Conservation (phyloP, 192 early-diverging fungal genomes). For the Umbelopsis vinacea region DNA sequence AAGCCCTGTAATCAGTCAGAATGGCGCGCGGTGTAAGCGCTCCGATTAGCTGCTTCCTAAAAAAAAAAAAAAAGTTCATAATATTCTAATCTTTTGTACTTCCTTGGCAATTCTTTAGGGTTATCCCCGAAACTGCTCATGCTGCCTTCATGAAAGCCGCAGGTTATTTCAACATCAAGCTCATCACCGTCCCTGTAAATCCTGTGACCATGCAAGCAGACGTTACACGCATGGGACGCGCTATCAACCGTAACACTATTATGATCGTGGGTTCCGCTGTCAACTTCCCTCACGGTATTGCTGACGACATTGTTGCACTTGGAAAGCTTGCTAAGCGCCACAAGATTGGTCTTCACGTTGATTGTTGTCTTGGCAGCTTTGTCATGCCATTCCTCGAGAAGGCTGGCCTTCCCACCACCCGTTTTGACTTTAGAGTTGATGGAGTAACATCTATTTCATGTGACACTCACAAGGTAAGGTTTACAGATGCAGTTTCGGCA, state of each 20-base stretch:
- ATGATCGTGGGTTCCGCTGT: slow-evolving; percentile 91
- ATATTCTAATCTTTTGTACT: slow-evolving; percentile 1
- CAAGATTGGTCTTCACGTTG: slow-evolving; percentile 90
- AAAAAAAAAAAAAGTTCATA: too few relatives aligned
- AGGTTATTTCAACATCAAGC: slow-evolving; percentile 87
- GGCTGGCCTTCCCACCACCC: slow-evolving; percentile 84
- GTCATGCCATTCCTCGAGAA: slow-evolving; percentile 93
- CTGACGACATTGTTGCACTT: slow-evolving; percentile 87
- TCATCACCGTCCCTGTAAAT: slow-evolving; percentile 86
- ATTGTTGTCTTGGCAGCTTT: slow-evolving; percentile 96
- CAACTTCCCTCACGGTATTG: slow-evolving; percentile 92
- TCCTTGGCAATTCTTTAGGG: slow-evolving; percentile 44
- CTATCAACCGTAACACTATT: slow-evolving; percentile 91
- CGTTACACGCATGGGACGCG: slow-evolving; percentile 71
- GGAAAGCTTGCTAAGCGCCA: slow-evolving; percentile 77
- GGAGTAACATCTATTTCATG: slow-evolving; percentile 95
- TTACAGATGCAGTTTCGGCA: too few relatives aligned
- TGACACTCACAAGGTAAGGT: slow-evolving; percentile 87
- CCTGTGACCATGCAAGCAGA: slow-evolving; percentile 76
- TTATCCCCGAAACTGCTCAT: slow-evolving; percentile 92
- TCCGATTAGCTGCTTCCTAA: too few relatives aligned
- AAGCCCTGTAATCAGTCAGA: too few relatives aligned
- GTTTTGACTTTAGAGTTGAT: slow-evolving; percentile 87
- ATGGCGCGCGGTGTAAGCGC: too few relatives aligned
- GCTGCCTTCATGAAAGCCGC: slow-evolving; percentile 97